Evolutionary conservation across 73 alveolate genomes (phyloP).

Genomic region (Paramecium primaurelia): DNA sequence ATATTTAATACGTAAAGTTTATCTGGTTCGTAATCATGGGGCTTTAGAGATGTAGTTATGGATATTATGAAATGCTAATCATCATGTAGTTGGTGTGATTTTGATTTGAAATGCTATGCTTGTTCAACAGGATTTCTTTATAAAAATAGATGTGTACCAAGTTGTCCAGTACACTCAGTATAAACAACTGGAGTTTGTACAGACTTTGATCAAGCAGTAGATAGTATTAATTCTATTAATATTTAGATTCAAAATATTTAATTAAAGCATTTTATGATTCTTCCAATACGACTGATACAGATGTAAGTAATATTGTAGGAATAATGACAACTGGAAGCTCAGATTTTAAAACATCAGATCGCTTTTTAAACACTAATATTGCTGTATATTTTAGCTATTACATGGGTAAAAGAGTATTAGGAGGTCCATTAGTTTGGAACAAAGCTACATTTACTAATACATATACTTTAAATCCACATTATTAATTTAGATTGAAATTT

Average conservation of each 20-base stretch:
- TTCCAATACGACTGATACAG: not conserved
- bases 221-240: not conserved
- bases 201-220: not conserved
- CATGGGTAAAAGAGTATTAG: not conserved
- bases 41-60: not conserved
- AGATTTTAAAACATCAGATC: not conserved
- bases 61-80: not conserved
- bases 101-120: not conserved
- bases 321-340: not conserved
- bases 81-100: not conserved
- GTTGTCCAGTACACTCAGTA: not conserved
- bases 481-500: not conserved
- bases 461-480: not conserved
- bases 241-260: not conserved
- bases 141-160: not conserved
- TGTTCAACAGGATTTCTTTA: not conserved
- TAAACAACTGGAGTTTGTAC: not conserved
- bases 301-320: not conserved
- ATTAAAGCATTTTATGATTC: not conserved
- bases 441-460: not conserved
- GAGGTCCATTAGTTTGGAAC: not conserved
- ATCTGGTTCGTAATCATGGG: not conserved
- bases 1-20: not conserved
- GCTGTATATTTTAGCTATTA: not conserved
- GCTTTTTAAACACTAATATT: not conserved